A percentile compares a stretch with the other conserved stretches of the same genome.
These are phyloP conservation scores for Ormosia emarginata DNA, from an alignment of 306 rosid genomes.

Conservation along the genomic window DNA sequence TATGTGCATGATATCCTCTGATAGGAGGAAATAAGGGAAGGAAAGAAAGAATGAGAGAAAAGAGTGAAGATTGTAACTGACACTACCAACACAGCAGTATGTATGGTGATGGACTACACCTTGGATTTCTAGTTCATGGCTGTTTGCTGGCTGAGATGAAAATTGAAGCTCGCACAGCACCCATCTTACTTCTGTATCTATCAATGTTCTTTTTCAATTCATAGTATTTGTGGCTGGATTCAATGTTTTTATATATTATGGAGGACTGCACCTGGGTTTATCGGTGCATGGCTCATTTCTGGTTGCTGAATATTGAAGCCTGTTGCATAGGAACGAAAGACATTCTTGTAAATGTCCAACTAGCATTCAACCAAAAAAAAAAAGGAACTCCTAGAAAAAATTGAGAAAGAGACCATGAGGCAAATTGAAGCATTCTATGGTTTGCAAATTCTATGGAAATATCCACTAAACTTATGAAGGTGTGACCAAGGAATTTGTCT, in stretches of 20 bases:
- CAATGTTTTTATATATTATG: not conserved
- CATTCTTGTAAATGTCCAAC: not conserved
- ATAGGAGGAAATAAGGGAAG: not conserved
- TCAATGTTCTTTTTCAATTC: not conserved
- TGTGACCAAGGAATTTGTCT: not conserved
- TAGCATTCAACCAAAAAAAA: not conserved
- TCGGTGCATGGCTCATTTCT: slow-evolving; percentile 1
- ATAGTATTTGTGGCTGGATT: not conserved
- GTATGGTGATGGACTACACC: not conserved
- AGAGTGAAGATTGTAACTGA: not conserved
- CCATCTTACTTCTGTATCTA: not conserved
- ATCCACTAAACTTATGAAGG: not conserved
- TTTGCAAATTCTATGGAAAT: not conserved
- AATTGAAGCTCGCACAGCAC: not conserved
- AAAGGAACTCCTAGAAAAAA: not conserved
- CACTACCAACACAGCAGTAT: not conserved
- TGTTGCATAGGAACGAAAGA: not conserved
- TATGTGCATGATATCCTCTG: not conserved
- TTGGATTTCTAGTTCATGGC: not conserved
- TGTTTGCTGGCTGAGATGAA: not conserved
- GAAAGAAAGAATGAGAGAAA: not conserved
- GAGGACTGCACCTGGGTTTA: not conserved
- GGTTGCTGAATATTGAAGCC: not conserved
- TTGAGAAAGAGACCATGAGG: not conserved
- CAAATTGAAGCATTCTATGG: not conserved